phyloP scores from a whole-genome alignment of 495 filamentous ascomycete genomes.

The Annulohypoxylon stygium region DNA sequence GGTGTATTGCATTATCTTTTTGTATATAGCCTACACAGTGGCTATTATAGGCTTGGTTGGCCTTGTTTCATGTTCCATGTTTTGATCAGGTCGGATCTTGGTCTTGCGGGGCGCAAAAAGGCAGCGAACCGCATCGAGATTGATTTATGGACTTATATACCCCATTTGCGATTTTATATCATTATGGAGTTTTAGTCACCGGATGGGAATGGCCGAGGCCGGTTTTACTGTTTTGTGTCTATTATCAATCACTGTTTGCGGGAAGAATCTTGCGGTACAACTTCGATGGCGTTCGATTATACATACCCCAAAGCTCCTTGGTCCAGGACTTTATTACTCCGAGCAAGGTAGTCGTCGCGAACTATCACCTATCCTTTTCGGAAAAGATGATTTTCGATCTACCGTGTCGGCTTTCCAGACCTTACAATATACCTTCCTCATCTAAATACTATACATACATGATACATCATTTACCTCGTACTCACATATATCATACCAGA shows the following conservation, averaged over 20 bases:
- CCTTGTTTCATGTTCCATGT: constrained; percentile 25
- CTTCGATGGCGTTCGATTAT: constrained; percentile 34
- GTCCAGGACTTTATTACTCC: constrained; percentile 24
- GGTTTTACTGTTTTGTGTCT: constrained; percentile 24
- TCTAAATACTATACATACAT: constrained; percentile 1
- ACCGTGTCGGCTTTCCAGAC: not conserved
- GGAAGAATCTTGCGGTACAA: constrained; percentile 17
- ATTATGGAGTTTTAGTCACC: constrained; percentile 38
- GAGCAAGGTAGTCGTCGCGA: constrained; percentile 15
- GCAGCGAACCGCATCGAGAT: constrained; percentile 23
- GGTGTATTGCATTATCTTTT: constrained; percentile 13
- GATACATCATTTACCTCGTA: not conserved
- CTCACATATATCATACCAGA: not conserved
- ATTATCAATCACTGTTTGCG: constrained; percentile 16
- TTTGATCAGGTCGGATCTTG: constrained; percentile 14
- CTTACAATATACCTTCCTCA: constrained; percentile 1
- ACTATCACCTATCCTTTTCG: not conserved
- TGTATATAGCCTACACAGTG: constrained; percentile 24
- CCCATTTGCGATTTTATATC: constrained; percentile 33
- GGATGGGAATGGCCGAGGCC: constrained; percentile 22
- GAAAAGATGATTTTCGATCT: not conserved
- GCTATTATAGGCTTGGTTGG: constrained; percentile 15
- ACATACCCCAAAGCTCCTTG: constrained; percentile 31
- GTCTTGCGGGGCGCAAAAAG: constrained; percentile 14
- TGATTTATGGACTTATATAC: constrained; percentile 44